Evolutionary conservation across 306 rosid genomes (phyloP), one percentile per base, ranked within the genome.

Genomic region (Acacia confusa): DNA sequence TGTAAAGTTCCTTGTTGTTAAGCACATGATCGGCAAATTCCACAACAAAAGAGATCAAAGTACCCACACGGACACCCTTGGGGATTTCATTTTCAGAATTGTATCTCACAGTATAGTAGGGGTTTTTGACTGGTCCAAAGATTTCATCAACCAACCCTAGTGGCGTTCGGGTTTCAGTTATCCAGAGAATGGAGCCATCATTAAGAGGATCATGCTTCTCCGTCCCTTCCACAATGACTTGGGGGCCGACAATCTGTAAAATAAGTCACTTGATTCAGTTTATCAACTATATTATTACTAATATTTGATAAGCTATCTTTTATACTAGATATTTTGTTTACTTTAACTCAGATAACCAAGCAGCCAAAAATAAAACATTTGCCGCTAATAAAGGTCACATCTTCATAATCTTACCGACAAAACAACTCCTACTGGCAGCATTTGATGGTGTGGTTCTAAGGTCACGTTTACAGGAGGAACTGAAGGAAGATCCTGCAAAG

Each of bases 101-200:
- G 86, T 85, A 87, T 81, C 99, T 88, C 82, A 93, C 93, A 72
- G 89, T 41, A 84, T 95, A 95, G 64, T 86, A 92, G 19, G 99
- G 99, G 66, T 87, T 84, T 88, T 86, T 88, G 57, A 95, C 98
- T 40, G 98, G 99, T 64, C 99, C 99, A 79, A 95, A 95, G 65
- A 95, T 92, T 77, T 95, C 99, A 85, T 95, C 98, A 58, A 95
- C 77, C 69, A 93, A 79, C 64, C 99, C 98, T 65, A 95, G 74
- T 2, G 97, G 96, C 22, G 89, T 84, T 82, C 85, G 81, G 76
- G 85, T 79, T 83, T 90, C 92, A 15, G 98, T 92, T 74, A 93
- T 81, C 99, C 98, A 95, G 71, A 95, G 88, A 85, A 93, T 85
- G 50, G 99, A 93, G 47, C 97, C 99, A 74, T 93, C 99, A 17